Evolutionary conservation across 805 yeast species (phyloP).

Genomic region (Candida coleopterorum): DNA sequence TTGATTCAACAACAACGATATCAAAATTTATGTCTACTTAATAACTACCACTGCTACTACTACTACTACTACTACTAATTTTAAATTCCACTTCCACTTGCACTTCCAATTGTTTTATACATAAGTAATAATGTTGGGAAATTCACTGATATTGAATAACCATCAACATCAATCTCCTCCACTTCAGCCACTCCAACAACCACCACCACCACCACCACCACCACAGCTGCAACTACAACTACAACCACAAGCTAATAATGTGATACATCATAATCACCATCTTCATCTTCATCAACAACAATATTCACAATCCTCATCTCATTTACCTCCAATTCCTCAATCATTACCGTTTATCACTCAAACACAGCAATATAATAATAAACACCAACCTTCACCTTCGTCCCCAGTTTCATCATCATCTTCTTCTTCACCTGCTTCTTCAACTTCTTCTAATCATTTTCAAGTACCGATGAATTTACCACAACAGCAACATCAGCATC

Average conservation of each 20-base stretch:
- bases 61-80: too few species aligned
- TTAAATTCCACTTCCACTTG: too few species aligned
- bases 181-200: neutral
- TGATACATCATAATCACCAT: neutral
- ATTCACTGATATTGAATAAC: slow-evolving; percentile 1
- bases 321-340: slow-evolving; percentile 5
- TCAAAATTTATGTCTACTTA: too few species aligned
- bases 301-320: neutral
- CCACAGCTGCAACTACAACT: neutral
- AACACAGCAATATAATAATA: neutral
- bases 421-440: neutral
- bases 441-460: neutral
- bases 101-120: too few species aligned
- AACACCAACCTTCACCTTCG: neutral
- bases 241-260: neutral
- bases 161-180: neutral
- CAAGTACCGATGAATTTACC: slow-evolving; percentile 4
- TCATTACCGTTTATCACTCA: slow-evolving; percentile 2
- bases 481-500: neutral
- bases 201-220: neutral
- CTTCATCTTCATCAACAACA: slow-evolving; percentile 5
- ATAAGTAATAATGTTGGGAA: slow-evolving; percentile 5
- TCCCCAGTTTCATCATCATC: neutral
- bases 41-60: too few species aligned
- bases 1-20: too few species aligned